Evolutionary conservation across 306 rosid species (phyloP).

Genomic region (Carpinus fangiana): DNA sequence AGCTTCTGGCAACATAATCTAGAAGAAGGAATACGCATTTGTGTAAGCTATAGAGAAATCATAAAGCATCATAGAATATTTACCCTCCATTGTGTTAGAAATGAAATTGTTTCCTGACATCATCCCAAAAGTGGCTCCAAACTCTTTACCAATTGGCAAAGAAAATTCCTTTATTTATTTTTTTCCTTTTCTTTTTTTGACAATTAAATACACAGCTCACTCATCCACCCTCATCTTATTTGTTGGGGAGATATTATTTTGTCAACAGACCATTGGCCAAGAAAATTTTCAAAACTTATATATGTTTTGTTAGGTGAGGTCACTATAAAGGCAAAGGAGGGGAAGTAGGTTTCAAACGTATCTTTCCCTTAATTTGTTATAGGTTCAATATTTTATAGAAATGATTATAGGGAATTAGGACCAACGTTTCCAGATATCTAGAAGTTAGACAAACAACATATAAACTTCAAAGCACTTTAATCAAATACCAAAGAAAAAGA

Average conservation of each 20-base stretch:
- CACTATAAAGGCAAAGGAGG: neutral
- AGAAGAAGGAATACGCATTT: conserved; percentile 27
- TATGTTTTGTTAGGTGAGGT: neutral
- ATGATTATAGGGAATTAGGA: neutral
- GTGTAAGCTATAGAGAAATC: conserved; percentile 17
- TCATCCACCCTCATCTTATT: neutral
- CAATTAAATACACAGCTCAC: neutral
- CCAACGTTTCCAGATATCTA: neutral
- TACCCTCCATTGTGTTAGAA: neutral
- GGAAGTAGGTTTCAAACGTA: neutral
- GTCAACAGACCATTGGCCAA: neutral
- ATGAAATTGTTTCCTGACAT: neutral
- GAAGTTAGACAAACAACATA: neutral
- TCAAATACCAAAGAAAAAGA: neutral
- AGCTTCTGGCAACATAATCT: conserved; percentile 98
- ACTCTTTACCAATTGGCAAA: neutral
- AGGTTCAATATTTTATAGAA: neutral
- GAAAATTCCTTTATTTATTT: neutral
- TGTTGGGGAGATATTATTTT: neutral
- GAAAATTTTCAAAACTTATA: neutral
- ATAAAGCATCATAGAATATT: neutral
- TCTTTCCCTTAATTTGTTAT: neutral
- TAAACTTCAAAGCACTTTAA: neutral
- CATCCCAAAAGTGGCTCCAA: neutral
- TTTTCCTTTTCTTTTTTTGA: neutral